Percentiles rank a stretch among this genome's conserved stretches.
phyloP scores from a whole-genome alignment of 169 alveolate species.

The Babesia sp. region DNA sequence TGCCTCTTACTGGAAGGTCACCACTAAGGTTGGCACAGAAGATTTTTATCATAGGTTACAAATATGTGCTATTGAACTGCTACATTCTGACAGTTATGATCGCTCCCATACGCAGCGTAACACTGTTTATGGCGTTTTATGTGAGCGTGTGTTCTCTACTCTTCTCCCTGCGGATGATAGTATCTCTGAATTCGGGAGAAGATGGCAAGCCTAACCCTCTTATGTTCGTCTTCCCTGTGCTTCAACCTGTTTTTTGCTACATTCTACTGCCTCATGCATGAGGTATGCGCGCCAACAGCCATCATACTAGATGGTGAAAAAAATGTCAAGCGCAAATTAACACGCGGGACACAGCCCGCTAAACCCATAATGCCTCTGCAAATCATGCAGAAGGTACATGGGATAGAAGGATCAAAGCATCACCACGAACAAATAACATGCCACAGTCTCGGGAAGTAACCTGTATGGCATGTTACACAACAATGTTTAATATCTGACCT shows the following conservation, averaged over 20 bases:
- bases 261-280: conserved; percentile 33
- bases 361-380: too few species aligned
- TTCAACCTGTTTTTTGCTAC: conserved; percentile 62
- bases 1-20: background rate
- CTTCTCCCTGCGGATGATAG: conserved; percentile 46
- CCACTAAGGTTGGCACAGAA: conserved; percentile 22
- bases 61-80: conserved; percentile 53
- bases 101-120: conserved; percentile 27
- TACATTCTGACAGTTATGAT: conserved; percentile 18
- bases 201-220: conserved; percentile 29
- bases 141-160: conserved; percentile 24
- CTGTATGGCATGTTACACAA: background rate
- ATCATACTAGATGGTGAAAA: too few species aligned
- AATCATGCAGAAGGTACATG: conserved; percentile 52
- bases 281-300: background rate
- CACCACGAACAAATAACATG: conserved; percentile 87
- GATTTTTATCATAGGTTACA: conserved; percentile 55
- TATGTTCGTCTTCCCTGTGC: conserved; percentile 49
- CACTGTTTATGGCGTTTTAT: conserved; percentile 13
- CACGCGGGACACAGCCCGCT: too few species aligned
- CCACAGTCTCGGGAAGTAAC: conserved; percentile 72
- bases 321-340: too few species aligned
- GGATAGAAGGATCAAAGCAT: conserved; percentile 85
- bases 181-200: conserved; percentile 16
- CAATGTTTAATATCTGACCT: conserved; percentile 24